Evolutionary conservation across 805 yeast genomes (phyloP), one percentile per base, ranked within the genome.

Genomic region (Saturnispora besseyi): DNA sequence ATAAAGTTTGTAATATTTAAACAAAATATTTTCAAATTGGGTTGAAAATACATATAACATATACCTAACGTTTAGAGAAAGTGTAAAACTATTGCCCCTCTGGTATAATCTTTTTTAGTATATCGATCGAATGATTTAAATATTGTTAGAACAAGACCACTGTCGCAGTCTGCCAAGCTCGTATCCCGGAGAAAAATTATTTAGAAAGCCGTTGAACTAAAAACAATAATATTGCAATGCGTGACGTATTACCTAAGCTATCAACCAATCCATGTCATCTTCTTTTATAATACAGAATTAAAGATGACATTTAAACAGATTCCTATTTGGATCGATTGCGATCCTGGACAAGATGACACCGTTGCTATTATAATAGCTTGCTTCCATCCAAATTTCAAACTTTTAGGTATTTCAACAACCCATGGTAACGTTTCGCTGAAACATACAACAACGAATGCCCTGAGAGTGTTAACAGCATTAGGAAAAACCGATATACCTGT

Each of bases 341-440:
- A 88, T 61, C 95, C 96, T 0, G 96, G 96, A 1, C 93, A 84
- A 59, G 96, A 88, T 60, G 96, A 88, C 59, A 82, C 86, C 1
- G 75, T 86, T 42, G 96, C 93, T 4, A 71, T 88, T 7, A 66
- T 85, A 9, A 55, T 88, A 26, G 79, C 87, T 0, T 68, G 78
- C 7, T 77, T 75, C 59, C 76, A 80, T 54, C 85, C 87, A 0
- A 66, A 72, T 26, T 77, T 79, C 64, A 63, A 76, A 13, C 63
- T 86, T 9, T 56, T 80, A 3, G 95, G 93, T 2, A 72, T 86
- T n/a, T 79, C 88, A 30, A 81, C 91, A 0, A 83, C 82, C 22
- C 82, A 79, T 59, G 95, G 95, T 1, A 83, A 83, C 56, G 78
- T 87, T 0, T 70, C 84, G 4, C 68, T 82, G 15, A 71, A 71